Conservation (phyloP, 345 rosid genomes). For the Bruguiera gymnorhiza region DNA sequence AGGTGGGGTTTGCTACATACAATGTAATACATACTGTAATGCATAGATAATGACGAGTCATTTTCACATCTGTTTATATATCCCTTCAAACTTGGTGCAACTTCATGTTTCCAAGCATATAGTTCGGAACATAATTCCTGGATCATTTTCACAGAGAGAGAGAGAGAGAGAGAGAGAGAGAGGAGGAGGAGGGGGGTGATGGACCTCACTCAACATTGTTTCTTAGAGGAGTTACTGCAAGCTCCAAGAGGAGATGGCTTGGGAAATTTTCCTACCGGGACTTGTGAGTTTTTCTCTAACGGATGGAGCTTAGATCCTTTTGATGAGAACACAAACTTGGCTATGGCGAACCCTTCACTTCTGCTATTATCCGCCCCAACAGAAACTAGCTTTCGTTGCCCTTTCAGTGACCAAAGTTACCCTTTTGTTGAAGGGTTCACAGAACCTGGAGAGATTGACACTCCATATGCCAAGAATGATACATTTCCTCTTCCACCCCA, state of each 20-base stretch:
- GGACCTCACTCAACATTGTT: constrained; percentile 64
- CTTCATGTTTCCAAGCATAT: not conserved
- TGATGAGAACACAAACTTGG: constrained; percentile 29
- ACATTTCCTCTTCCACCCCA: constrained; percentile 38
- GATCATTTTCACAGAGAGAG: not conserved
- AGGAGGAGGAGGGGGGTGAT: not conserved
- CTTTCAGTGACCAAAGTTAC: constrained; percentile 29
- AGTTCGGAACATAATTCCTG: not conserved
- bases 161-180: constrained; percentile 10
- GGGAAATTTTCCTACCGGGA: constrained; percentile 29
- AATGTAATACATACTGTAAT: not conserved
- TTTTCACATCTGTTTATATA: not conserved
- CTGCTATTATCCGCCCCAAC: constrained; percentile 29
- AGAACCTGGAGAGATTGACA: constrained; percentile 30
- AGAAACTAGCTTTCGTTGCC: constrained; percentile 41
- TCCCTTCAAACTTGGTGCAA: constrained; percentile 3
- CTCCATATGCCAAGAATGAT: constrained; percentile 23
- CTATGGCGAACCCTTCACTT: constrained; percentile 32
- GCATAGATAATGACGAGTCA: not conserved
- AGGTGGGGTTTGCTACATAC: not conserved
- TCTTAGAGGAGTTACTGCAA: constrained; percentile 61
- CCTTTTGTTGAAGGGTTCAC: constrained; percentile 41
- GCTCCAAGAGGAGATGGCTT: constrained; percentile 50
- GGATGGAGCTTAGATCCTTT: constrained; percentile 53
- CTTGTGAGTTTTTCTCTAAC: constrained; percentile 35